A percentile compares a stretch with the other conserved stretches of the same genome.
Conservation (phyloP, 2,329 filamentous ascomycete genomes). For the Colletotrichum gloeosporioides region DNA sequence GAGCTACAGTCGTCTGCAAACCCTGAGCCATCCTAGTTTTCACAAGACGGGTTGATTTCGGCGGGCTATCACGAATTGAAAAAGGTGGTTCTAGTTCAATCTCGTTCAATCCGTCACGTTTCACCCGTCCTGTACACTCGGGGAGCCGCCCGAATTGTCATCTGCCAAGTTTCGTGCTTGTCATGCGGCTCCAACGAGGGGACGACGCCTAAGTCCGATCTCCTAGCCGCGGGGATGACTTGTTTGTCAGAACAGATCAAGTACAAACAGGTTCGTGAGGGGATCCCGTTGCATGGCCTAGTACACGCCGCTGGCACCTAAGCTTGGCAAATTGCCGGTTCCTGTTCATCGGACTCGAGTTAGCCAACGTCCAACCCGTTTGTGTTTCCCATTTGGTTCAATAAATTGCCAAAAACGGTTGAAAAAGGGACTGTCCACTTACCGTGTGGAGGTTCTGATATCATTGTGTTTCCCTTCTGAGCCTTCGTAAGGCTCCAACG, state of each 20-base stretch:
- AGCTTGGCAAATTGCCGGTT: background rate
- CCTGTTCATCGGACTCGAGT: background rate
- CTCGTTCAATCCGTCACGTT: background rate
- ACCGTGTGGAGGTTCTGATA: too few species aligned
- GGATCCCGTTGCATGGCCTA: background rate
- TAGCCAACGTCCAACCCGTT: background rate
- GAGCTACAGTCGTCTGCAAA: background rate
- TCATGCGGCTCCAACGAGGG: background rate
- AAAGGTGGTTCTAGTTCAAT: background rate
- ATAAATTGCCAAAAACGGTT: fast-evolving
- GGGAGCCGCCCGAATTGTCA: background rate
- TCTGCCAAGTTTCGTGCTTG: background rate
- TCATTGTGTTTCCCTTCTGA: background rate
- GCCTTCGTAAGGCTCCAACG: background rate
- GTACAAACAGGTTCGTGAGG: background rate
- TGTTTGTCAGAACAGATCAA: too few species aligned
- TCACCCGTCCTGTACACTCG: background rate
- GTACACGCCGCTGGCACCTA: background rate
- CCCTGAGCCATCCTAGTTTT: background rate
- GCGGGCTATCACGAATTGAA: background rate
- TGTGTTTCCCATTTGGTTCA: background rate
- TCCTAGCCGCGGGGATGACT: background rate
- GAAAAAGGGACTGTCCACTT: fast-evolving
- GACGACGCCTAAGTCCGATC: background rate
- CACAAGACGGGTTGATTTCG: background rate